Conservation (phyloP, 2,329 filamentous ascomycete species). For the Plenodomus lindquistii region DNA sequence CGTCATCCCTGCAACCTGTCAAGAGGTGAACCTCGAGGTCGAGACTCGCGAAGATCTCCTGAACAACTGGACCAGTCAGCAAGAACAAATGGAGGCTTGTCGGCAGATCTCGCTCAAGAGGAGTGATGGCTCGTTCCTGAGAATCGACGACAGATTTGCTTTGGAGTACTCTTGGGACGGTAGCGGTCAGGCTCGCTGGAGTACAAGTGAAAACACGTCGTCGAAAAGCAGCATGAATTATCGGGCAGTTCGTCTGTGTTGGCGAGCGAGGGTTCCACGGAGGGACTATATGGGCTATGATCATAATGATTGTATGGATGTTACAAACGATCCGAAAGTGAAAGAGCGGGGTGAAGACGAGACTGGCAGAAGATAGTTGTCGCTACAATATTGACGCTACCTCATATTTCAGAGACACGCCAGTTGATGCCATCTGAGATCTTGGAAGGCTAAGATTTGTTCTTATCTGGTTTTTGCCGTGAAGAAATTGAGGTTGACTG, state of each 20-base stretch:
- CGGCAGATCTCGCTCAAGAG: conserved; percentile 8
- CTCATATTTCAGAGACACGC: no score
- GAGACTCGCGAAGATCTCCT: conserved; percentile 20
- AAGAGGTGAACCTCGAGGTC: conserved; percentile 30
- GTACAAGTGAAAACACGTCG: conserved; percentile 6
- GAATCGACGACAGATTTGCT: conserved; percentile 10
- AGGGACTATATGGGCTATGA: conserved; percentile 32
- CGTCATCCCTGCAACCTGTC: conserved; percentile 20
- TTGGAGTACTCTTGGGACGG: conserved; percentile 22
- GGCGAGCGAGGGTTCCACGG: conserved; percentile 21
- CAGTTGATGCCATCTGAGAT: no score
- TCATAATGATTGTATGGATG: conserved; percentile 20
- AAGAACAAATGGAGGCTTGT: conserved; percentile 8
- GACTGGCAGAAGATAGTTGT: no score
- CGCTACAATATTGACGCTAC: no score
- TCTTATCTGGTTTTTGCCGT: no score
- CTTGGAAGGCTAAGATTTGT: no score
- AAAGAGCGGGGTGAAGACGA: no score
- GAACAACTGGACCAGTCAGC: conserved; percentile 3
- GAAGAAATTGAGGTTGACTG: no score
- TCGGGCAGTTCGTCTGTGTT: conserved; percentile 22
- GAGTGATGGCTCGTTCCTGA: conserved; percentile 11
- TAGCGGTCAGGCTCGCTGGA: conserved; percentile 11
- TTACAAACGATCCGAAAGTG: background rate
- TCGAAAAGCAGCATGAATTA: conserved; percentile 11